Evolutionary conservation across 208 protist species (phyloP).

Genomic region (Leishmania tropica): DNA sequence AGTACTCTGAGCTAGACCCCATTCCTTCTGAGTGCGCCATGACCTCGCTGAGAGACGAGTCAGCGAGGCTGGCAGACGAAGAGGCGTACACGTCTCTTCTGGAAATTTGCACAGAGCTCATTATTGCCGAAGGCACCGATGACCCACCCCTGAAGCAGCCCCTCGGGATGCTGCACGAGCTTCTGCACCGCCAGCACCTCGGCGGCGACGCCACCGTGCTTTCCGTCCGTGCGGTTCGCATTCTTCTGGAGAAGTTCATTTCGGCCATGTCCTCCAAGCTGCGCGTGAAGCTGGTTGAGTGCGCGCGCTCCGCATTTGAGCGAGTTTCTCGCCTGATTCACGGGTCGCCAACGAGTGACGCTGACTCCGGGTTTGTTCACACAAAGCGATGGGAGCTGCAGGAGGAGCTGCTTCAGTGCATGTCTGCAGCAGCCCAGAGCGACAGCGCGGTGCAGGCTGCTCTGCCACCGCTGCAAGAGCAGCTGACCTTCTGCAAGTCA

Average conservation of each 20-base stretch:
- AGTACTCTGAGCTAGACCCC: not conserved
- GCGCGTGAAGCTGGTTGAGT: constrained; percentile 19
- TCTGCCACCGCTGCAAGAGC: constrained; percentile 52
- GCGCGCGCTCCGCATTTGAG: constrained; percentile 10
- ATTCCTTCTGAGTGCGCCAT: not conserved
- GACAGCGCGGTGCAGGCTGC: constrained; percentile 23
- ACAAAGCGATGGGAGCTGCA: constrained; percentile 61
- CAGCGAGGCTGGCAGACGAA: constrained; percentile 19
- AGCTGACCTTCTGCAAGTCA: constrained; percentile 68
- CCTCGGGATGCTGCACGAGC: constrained; percentile 20
- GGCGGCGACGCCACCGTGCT: constrained; percentile 79
- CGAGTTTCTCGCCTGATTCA: not conserved
- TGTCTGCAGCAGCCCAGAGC: constrained; percentile 45
- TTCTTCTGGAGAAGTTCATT: constrained; percentile 74
- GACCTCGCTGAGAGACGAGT: not conserved
- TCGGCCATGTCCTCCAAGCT: constrained; percentile 11
- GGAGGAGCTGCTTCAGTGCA: constrained; percentile 81
- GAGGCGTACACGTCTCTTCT: constrained; percentile 30
- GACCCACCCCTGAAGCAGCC: constrained; percentile 10
- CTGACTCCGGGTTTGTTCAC: constrained; percentile 32
- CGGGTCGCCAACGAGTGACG: not conserved
- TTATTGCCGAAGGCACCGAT: constrained; percentile 33
- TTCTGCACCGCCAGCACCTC: constrained; percentile 26
- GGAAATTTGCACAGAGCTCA: constrained; percentile 38
- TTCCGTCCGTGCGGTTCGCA: constrained; percentile 58